Percentiles rank a stretch among this genome's conserved stretches.
These are phyloP conservation scores for Nematodospora valgi DNA, from an alignment of 805 yeast genomes.

Conservation along the genomic window DNA sequence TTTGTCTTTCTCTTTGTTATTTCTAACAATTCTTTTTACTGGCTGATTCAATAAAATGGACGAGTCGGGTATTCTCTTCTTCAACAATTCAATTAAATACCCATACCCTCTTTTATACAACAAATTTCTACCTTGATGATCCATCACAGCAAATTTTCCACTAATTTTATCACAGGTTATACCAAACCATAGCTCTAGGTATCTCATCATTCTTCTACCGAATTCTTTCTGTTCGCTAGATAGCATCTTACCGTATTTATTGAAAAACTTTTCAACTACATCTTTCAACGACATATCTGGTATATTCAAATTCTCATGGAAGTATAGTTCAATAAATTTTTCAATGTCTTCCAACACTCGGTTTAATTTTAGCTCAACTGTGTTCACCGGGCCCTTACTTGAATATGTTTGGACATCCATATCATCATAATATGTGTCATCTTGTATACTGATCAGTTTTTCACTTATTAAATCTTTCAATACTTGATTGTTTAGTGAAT, in stretches of 20 bases:
- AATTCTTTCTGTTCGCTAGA: constrained; percentile 48
- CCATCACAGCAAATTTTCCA: constrained; percentile 64
- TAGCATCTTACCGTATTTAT: constrained; percentile 43
- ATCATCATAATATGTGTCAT: constrained; percentile 50
- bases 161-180: constrained; percentile 64
- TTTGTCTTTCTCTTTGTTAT: constrained; percentile 10
- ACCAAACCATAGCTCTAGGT: constrained; percentile 77
- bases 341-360: constrained; percentile 53
- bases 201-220: constrained; percentile 51
- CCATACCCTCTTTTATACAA: constrained; percentile 57
- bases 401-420: constrained; percentile 25
- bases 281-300: constrained; percentile 53
- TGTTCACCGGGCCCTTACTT: constrained; percentile 33
- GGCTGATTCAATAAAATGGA: constrained; percentile 39
- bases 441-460: constrained; percentile 13
- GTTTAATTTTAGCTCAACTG: constrained; percentile 21
- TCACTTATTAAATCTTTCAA: constrained; percentile 32
- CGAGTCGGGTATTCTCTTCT: constrained; percentile 33
- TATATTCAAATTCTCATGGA: constrained; percentile 44
- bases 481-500: constrained; percentile 62
- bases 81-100: constrained; percentile 43
- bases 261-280: constrained; percentile 45
- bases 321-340: constrained; percentile 55
- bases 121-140: constrained; percentile 78
- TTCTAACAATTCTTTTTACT: constrained; percentile 39